phyloP scores from a whole-genome alignment of 768 basidiomycete species.

The Podaxis rugospora region DNA sequence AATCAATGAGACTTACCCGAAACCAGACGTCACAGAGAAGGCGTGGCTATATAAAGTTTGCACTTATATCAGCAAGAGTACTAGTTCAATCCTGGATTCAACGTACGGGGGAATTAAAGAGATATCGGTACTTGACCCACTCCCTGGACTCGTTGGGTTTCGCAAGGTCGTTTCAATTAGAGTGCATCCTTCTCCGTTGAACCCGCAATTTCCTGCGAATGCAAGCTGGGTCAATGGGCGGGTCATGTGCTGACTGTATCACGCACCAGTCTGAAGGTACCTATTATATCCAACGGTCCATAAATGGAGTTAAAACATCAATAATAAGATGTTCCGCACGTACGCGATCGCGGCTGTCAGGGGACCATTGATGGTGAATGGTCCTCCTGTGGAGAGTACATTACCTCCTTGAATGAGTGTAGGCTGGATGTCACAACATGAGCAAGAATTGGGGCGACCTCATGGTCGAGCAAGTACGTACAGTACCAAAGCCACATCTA shows the following conservation, averaged over 20 bases:
- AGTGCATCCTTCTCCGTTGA: conserved; percentile 32
- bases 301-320: conserved; percentile 4
- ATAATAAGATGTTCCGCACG: not conserved
- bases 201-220: conserved; percentile 23
- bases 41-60: conserved; percentile 16
- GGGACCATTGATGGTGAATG: conserved; percentile 24
- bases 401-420: conserved; percentile 25
- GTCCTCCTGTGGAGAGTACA: conserved; percentile 27
- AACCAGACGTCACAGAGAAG: conserved; percentile 31
- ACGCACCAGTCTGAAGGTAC: not conserved
- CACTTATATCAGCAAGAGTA: not conserved
- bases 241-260: too few species aligned
- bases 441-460: not conserved
- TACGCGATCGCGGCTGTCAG: conserved; percentile 24
- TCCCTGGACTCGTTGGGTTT: conserved; percentile 27
- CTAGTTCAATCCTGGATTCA: not conserved
- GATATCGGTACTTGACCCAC: conserved; percentile 31
- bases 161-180: conserved; percentile 28
- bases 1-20: conserved; percentile 17
- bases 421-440: conserved; percentile 15
- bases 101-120: conserved; percentile 29
- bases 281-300: not conserved
- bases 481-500: conserved; percentile 33
- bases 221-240: not conserved
- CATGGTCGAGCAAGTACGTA: conserved; percentile 10